phyloP scores from a whole-genome alignment of 352 stramenopile genomes.

The Thalassiosira hispida region DNA sequence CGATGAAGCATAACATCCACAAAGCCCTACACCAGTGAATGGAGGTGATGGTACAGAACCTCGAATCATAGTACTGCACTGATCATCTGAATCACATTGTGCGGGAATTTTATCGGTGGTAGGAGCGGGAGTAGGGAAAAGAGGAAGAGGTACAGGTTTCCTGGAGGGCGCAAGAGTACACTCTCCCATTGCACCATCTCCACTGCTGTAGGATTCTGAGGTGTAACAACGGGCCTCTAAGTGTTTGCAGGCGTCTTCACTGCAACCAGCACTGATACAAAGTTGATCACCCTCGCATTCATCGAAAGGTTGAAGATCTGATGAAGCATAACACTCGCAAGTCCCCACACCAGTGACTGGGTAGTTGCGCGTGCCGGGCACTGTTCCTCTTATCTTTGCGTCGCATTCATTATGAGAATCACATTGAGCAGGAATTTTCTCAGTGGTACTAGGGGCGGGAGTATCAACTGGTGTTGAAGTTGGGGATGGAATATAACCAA shows the following conservation, averaged over 20 bases:
- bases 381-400: not conserved
- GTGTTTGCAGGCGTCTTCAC: too few species aligned
- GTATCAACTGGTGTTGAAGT: too few species aligned
- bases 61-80: not conserved
- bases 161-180: too few species aligned
- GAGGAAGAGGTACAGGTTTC: too few species aligned
- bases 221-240: too few species aligned
- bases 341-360: not conserved
- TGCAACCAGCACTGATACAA: too few species aligned
- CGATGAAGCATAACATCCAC: constrained; percentile 5
- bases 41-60: not conserved
- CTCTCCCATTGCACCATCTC: too few species aligned
- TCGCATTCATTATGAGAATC: not conserved
- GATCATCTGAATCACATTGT: not conserved
- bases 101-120: not conserved
- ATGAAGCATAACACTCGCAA: constrained; percentile 2
- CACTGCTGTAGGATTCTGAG: too few species aligned
- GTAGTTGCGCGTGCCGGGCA: not conserved
- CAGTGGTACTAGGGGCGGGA: not conserved
- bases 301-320: not conserved
- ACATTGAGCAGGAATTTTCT: not conserved
- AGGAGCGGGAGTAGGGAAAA: not conserved
- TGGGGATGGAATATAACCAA: too few species aligned
- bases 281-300: constrained; percentile 11
- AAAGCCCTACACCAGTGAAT: not conserved